Base-by-base conservation (phyloP, 352 stramenopile genomes). In the Thraustochytrium aureum region DNA sequence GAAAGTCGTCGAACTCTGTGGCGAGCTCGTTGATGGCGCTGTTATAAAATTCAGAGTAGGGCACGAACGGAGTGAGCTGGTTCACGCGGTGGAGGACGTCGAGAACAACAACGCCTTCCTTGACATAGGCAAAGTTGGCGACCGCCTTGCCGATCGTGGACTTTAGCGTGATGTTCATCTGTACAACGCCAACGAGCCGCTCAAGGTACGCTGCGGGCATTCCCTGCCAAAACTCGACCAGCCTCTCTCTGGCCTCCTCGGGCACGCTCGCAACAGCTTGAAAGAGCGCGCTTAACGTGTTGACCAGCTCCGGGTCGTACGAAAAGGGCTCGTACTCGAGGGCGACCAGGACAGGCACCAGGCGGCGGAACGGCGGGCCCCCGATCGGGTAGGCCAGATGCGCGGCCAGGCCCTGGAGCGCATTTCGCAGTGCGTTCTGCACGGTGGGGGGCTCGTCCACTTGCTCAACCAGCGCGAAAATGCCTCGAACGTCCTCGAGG, bases 11-110 rank as follows among this genome's bases (percentile, higher is more conserved):
- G 54, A 67, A 26, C 32, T 79, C 69, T 1, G 69, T 79, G 10
- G 69, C 69, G 5, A 79, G 69, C 59, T 79, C 69, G 41, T 79
- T 79, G 37, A 79, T 47, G 6, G 69, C 69, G 41, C 69, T 79
- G 41, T 79, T 79, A 39, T 79, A 73, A 30, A 79, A 79, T 3
- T 79, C 69, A 30, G 50, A 56, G 56, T 79, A 79, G 52, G 59
- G 26, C 17, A 43, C 69, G 22, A 79, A 65, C 5, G 30, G 26
- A 4, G 47, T 35, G 7, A 43, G 26, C 20, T 79, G 38, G 33
- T 79, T 79, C 20, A 50, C 69, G 6, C 22, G n/a, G 41, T 79
- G 69, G 4, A 79, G 69, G n/a, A 65, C 35, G 50, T 50, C 35
- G 33, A 79, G 12, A 2, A 79, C 30, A 7, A 72, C 12, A 1